phyloP scores from a whole-genome alignment of 176 grass and related monocot genomes.

The Chloris gayana region DNA sequence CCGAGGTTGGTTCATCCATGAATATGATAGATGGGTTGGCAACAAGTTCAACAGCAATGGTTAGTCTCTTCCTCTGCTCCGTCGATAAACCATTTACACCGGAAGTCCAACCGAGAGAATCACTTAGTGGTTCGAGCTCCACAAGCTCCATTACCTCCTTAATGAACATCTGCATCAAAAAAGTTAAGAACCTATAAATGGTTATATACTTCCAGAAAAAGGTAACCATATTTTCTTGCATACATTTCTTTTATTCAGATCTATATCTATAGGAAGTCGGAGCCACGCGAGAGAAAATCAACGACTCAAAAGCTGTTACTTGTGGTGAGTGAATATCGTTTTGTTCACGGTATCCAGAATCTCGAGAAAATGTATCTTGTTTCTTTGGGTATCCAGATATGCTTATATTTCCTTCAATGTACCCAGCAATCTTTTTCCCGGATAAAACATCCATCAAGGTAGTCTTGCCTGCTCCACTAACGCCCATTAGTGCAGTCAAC shows the following conservation, averaged over 20 bases:
- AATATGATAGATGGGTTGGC: constrained; percentile 91
- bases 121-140: constrained; percentile 64
- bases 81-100: constrained; percentile 81
- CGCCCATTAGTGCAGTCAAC: constrained; percentile 65
- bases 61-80: constrained; percentile 84
- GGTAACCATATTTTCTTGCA: neutral
- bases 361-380: constrained; percentile 59
- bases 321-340: constrained; percentile 67
- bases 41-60: constrained; percentile 88
- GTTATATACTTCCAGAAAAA: neutral
- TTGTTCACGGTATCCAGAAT: constrained; percentile 72
- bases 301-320: constrained; percentile 58
- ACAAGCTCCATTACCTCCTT: constrained; percentile 92
- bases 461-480: constrained; percentile 71
- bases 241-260: constrained; percentile 35
- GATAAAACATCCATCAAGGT: constrained; percentile 69
- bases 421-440: constrained; percentile 60
- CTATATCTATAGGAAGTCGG: constrained; percentile 42
- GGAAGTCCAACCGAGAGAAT: constrained; percentile 69
- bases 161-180: constrained; percentile 60
- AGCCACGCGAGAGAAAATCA: constrained; percentile 64
- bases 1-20: constrained; percentile 92
- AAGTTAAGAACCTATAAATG: constrained; percentile 24
- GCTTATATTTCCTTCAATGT: constrained; percentile 55
- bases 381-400: constrained; percentile 72